phyloP scores from a whole-genome alignment of 495 filamentous ascomycete species.

The Collariella sp. region DNA sequence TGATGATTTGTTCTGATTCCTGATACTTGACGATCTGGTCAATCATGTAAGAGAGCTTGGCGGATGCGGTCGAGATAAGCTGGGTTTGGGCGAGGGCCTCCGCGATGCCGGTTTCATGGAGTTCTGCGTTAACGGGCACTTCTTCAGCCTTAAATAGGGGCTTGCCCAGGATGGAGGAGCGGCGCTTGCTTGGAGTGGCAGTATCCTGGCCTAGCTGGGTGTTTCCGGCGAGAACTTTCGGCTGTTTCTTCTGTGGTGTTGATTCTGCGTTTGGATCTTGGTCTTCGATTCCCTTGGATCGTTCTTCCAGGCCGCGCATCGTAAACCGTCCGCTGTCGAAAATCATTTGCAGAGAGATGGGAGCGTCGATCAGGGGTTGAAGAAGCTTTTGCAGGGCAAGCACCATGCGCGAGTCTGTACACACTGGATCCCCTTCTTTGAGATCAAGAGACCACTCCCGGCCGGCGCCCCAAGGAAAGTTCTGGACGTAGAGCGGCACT shows the following conservation, averaged over 20 bases:
- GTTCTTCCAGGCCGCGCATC: conserved; percentile 26
- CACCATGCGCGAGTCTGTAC: conserved; percentile 34
- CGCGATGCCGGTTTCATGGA: conserved; percentile 20
- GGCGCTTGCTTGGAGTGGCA: conserved; percentile 19
- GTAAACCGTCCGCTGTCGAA: conserved; percentile 32
- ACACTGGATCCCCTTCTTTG: conserved; percentile 27
- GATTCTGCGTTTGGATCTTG: not conserved
- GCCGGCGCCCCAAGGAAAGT: conserved; percentile 48
- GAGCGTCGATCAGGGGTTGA: conserved; percentile 30
- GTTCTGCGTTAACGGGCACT: not conserved
- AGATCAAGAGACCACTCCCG: conserved; percentile 56
- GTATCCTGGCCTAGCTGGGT: conserved; percentile 28
- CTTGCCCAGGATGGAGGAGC: conserved; percentile 18
- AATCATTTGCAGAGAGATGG: conserved; percentile 27
- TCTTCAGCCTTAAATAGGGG: not conserved
- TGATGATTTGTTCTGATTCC: conserved; percentile 69
- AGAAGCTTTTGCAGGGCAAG: conserved; percentile 34
- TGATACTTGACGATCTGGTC: conserved; percentile 60
- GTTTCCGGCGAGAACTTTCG: conserved; percentile 31
- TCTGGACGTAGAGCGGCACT: conserved; percentile 61
- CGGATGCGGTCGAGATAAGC: conserved; percentile 72
- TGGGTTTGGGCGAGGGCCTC: conserved; percentile 50
- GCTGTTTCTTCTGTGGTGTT: not conserved
- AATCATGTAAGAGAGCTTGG: conserved; percentile 80
- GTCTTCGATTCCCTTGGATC: conserved; percentile 20